Base-by-base conservation (phyloP, 2,329 filamentous ascomycete species). In the Lasiodiplodia hormozganensis region DNA sequence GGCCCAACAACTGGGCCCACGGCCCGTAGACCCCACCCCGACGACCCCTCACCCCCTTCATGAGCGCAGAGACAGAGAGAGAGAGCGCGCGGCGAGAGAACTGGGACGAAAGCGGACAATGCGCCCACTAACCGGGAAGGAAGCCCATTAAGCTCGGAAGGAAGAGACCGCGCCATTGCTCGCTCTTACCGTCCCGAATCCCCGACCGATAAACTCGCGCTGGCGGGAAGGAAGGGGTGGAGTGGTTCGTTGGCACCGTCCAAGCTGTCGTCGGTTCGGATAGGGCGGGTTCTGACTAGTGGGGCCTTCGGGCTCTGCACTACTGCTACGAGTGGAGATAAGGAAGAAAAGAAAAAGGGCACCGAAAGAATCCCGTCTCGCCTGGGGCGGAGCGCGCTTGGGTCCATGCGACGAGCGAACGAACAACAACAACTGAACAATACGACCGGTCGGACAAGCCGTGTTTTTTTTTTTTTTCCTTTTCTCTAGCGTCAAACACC, bases 151-250 rank as follows among this genome's bases (percentile, higher is more conserved):
- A 7, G 36, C 36, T 25, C 56, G n/a, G 54, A 21, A 57, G 31
- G 31, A 57, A 25, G 14, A 16, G 23, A 6, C 21, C 51, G 14
- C 21, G 23, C 51, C 51, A 31, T 25, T 10, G 2, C 3, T 21
- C 31, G n/a, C 25, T 18, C n/a, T n/a, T n/a, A 23, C 54, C 54
- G 54, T 57, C 53, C 53, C 53, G 53, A 56, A 3, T 6, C 25
- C 31, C 53, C 53, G 53, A 10, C 25, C 53, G 25, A 56, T n/a
- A n/a, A n/a, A 16, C 53, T 28, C 25, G 31, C 53, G 25, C 8
- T 28, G 53, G 31, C 28, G 28, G 53, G 53, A 56, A 56, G 53
- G 53, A 56, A n/a, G 53, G 53, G 25, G 49, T 23, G 49, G 21
- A 28, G 49, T 28, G 49, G 25, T 23, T 23, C 21, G 49, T 28